Evolutionary conservation across 2,329 filamentous ascomycete genomes (phyloP).

Genomic region (Colletotrichum lini): DNA sequence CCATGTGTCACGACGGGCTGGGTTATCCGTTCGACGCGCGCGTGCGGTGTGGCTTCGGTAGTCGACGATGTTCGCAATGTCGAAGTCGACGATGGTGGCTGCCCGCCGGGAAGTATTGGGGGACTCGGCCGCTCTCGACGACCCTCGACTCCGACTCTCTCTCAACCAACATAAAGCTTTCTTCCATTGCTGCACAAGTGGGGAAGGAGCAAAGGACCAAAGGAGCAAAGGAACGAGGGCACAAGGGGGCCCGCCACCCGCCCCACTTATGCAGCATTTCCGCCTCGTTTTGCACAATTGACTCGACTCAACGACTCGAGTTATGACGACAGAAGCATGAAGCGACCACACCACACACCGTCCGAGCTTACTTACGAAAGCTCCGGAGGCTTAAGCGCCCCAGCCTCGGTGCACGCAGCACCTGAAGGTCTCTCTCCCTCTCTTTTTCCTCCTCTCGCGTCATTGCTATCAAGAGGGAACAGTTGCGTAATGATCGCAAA

Average conservation of each 20-base stretch:
- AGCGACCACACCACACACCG: not conserved
- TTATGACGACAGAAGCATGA: not conserved
- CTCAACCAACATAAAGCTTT: not conserved
- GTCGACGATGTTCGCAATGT: not conserved
- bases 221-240: not conserved
- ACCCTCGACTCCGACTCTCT: not conserved
- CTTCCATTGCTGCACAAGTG: not conserved
- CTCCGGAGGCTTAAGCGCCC: not conserved
- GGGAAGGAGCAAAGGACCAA: not conserved
- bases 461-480: not conserved
- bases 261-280: not conserved
- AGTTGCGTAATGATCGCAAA: conserved; percentile 5
- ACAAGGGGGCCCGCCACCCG: not conserved
- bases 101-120: too few relatives aligned
- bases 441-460: not conserved
- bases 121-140: not conserved
- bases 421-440: not conserved
- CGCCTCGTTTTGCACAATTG: conserved; percentile 13
- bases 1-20: not conserved
- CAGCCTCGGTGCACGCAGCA: conserved; percentile 5
- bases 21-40: too few relatives aligned
- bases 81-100: not conserved
- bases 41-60: not conserved
- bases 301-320: not conserved
- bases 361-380: not conserved